A percentile compares a stretch with the other conserved stretches of the same genome.
These are phyloP conservation scores for Sequoia sempervirens DNA, from an alignment of 75 land plant species.

Conservation along the genomic window DNA sequence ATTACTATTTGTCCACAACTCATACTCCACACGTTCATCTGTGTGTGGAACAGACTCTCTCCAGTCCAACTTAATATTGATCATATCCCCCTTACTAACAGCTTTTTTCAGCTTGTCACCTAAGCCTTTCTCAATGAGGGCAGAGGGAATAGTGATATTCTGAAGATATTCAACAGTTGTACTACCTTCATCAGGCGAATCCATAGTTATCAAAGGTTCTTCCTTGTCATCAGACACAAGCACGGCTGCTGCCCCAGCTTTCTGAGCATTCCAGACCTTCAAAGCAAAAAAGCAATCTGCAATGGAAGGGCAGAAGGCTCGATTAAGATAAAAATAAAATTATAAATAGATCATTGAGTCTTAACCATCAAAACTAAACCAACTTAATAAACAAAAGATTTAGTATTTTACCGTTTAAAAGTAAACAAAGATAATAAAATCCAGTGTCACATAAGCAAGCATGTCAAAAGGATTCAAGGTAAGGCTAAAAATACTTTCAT, in stretches of 20 bases:
- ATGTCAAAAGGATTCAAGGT: neutral
- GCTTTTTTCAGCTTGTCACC: conserved; percentile 74
- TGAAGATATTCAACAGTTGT: conserved; percentile 22
- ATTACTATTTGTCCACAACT: conserved; percentile 92
- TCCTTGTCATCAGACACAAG: conserved; percentile 55
- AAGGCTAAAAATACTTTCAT: neutral
- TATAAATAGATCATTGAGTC: neutral
- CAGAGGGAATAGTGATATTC: conserved; percentile 60
- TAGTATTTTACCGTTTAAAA: neutral
- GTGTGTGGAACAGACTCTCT: conserved; percentile 89
- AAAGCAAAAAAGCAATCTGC: conserved; percentile 67
- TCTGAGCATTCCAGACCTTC: conserved; percentile 60
- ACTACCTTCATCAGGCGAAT: conserved; percentile 45
- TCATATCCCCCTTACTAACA: conserved; percentile 51
- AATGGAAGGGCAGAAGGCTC: neutral
- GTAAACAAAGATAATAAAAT: neutral
- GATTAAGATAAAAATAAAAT: neutral
- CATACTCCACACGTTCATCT: conserved; percentile 94
- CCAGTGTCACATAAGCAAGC: neutral
- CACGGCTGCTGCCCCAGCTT: conserved; percentile 61
- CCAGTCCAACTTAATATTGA: conserved; percentile 88
- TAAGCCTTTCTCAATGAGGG: conserved; percentile 37
- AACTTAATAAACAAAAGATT: neutral
- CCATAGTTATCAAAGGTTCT: conserved; percentile 61
- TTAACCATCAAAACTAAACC: neutral